Evolutionary conservation across 495 filamentous ascomycete species (phyloP).

Genomic region (Trypethelium eluteriae): DNA sequence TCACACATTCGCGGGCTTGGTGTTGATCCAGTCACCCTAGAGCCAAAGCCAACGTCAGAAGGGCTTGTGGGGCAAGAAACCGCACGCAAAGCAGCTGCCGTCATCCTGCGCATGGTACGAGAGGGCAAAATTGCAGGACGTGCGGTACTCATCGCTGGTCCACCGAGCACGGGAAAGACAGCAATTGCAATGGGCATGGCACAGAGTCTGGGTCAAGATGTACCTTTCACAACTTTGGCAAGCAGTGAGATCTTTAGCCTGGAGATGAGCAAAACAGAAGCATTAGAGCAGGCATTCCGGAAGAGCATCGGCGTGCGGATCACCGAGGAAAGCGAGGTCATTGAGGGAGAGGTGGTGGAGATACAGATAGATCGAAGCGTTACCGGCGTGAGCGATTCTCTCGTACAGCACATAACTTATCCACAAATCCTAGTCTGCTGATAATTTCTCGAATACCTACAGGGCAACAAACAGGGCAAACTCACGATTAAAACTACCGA

Average conservation of each 20-base stretch:
- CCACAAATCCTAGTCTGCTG: neutral
- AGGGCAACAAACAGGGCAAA: conserved; percentile 93
- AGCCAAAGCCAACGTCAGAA: conserved; percentile 77
- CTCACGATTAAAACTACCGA: conserved; percentile 99
- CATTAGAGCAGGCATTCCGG: conserved; percentile 92
- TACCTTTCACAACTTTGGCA: conserved; percentile 92
- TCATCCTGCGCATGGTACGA: conserved; percentile 97
- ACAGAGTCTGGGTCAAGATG: conserved; percentile 84
- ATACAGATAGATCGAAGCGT: conserved; percentile 98
- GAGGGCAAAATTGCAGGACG: conserved; percentile 96
- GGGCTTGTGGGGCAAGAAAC: conserved; percentile 96
- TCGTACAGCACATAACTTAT: neutral
- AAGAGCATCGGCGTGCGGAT: conserved; percentile 95
- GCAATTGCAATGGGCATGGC: conserved; percentile 99
- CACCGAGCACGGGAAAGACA: conserved; percentile 96
- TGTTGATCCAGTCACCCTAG: conserved; percentile 83
- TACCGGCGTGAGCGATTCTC: conserved; percentile 57
- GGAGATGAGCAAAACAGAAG: conserved; percentile 98
- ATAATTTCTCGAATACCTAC: neutral
- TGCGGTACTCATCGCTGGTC: conserved; percentile 90
- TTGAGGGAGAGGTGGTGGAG: conserved; percentile 98
- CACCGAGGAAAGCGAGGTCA: conserved; percentile 97
- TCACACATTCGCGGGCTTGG: conserved; percentile 95
- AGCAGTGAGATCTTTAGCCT: conserved; percentile 95
- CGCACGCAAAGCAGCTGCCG: conserved; percentile 88